Evolutionary conservation across 2,329 filamentous ascomycete species (phyloP), one percentile per base, ranked within the genome.

Genomic region (Rutstroemia sp.): DNA sequence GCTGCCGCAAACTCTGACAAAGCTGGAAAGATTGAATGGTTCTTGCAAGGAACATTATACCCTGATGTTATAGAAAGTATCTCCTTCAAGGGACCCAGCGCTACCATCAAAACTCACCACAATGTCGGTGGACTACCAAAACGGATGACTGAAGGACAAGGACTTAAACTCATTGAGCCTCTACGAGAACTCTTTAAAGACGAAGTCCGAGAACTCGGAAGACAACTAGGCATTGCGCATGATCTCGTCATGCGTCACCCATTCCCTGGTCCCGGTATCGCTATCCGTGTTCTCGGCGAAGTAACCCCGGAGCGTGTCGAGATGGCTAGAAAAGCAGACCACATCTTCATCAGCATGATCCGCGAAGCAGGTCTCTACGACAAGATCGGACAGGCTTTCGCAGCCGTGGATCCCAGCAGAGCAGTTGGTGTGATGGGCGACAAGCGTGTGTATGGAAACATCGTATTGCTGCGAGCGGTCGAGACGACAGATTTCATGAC

Each of bases 161-260:
- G 72, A 7, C 61, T 88, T 48, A 85, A 87, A 72, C 77, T 90
- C 38, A 88, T 94, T 60, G 88, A 95, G 74, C 88, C 88, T 1
- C 80, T 94, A 0, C 78, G 87, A 45, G 84, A 89, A 68, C 76
- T 94, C 30, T 92, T 92, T 80, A 94, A 94, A 71, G 88, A 94
- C 65, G 88, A 94, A 73, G 88, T 90, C 25, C 79, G 87, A 58
- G 74, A 78, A 61, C 73, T 92, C 4, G 88, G 88, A 37, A 82
- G 80, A 16, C 77, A 88, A 60, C 77, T 92, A 3, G 83, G 84
- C 25, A 88, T 92, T 58, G 78, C 83, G 50, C 79, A 87, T 60
- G 80, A 88, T n/a, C 82, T 92, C 7, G 85, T 92, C 54, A 88
- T 84, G 82, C 77, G 88, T 34, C 88, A 91, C 67, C 87, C 87